Conservation (phyloP, 2,329 filamentous ascomycete species). For the Parasarocladium wereldwijsianum region DNA sequence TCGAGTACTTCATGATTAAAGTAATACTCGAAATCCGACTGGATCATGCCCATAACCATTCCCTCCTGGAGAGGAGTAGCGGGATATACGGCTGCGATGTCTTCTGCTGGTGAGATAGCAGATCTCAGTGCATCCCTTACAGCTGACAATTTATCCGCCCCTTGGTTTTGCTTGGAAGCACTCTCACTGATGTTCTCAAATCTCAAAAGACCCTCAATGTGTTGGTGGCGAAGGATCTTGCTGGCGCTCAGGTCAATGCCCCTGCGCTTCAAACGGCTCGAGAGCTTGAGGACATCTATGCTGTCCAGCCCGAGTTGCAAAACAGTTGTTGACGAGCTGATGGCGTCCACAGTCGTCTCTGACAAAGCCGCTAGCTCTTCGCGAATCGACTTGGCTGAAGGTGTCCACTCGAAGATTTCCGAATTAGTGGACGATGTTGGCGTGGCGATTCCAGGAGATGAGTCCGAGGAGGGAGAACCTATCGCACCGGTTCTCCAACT, state of each 20-base stretch:
- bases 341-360: conserved; percentile 28
- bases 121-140: too few relatives aligned
- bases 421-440: not conserved
- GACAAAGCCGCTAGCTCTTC: conserved; percentile 50
- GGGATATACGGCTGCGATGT: conserved; percentile 49
- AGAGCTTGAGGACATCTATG: conserved; percentile 78
- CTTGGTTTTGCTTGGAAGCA: too few relatives aligned
- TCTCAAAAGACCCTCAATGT: conserved; percentile 42
- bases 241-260: conserved; percentile 54
- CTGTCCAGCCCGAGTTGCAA: conserved; percentile 81
- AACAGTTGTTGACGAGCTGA: conserved; percentile 49
- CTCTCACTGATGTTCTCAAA: too few relatives aligned
- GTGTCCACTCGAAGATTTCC: conserved; percentile 42
- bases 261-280: conserved; percentile 50
- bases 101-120: too few relatives aligned
- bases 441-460: conserved; percentile 6
- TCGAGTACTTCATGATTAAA: conserved; percentile 73
- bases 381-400: conserved; percentile 36
- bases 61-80: conserved; percentile 75
- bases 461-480: too few relatives aligned
- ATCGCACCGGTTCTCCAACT: conserved; percentile 4
- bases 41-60: conserved; percentile 70
- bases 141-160: too few relatives aligned
- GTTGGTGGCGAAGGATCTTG: conserved; percentile 59
- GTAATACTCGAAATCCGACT: conserved; percentile 60